These are phyloP conservation scores for Alternaria alternata DNA, from an alignment of 2,329 filamentous ascomycete species.

Conservation along the genomic window DNA sequence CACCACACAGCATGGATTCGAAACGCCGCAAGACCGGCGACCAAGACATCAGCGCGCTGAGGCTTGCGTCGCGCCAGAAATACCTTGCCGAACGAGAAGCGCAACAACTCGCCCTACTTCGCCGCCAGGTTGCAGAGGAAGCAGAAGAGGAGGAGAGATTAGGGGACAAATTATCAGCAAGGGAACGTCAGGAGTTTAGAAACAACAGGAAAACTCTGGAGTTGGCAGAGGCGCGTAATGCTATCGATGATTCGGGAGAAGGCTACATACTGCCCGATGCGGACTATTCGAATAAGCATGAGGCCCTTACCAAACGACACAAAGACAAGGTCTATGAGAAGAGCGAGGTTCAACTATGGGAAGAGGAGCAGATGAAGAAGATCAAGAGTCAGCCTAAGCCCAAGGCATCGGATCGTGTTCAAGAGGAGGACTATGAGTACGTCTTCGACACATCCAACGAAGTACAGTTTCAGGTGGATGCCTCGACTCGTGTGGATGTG, in stretches of 20 bases:
- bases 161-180: conserved; percentile 76
- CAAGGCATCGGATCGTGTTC: conserved; percentile 72
- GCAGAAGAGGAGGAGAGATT: conserved; percentile 73
- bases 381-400: conserved; percentile 69
- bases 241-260: conserved; percentile 67
- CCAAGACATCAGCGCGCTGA: conserved; percentile 71
- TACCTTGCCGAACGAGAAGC: conserved; percentile 93
- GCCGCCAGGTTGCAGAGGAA: conserved; percentile 91
- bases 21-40: conserved; percentile 40
- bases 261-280: conserved; percentile 79
- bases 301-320: conserved; percentile 85
- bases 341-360: conserved; percentile 96
- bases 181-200: conserved; percentile 87
- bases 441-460: conserved; percentile 72
- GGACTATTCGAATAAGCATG: conserved; percentile 93
- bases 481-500: conserved; percentile 62
- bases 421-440: conserved; percentile 87
- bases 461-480: not conserved
- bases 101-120: conserved; percentile 83
- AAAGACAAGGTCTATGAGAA: conserved; percentile 82
- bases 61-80: conserved; percentile 85
- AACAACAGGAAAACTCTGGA: conserved; percentile 81
- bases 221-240: conserved; percentile 82
- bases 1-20: conserved; percentile 30
- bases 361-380: conserved; percentile 85